Base-by-base conservation (phyloP, 73 alveolate genomes). In the Paramecium biaurelia region DNA sequence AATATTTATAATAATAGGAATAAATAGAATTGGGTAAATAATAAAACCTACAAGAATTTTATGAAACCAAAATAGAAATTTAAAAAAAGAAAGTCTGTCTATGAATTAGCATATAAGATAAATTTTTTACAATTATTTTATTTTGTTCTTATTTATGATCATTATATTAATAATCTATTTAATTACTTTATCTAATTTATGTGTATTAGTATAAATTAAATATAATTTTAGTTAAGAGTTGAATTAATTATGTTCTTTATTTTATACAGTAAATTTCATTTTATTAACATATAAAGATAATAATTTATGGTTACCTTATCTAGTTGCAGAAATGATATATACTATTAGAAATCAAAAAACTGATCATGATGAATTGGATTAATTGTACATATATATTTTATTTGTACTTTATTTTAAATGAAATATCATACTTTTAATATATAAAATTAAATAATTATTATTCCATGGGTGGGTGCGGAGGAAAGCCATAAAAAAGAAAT, bases 381-480 rank as follows among this genome's bases (percentile, higher is more conserved):
- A 0, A 47, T 47, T 47, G 0, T 47, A 47, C 21, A 18, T n/a
- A 45, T 45, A 45, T 45, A 45, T 45, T 45, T 24, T 45, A 53
- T 53, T 53, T 53, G 23, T 53, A 53, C 18, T 34, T 53, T 53
- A 0, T 7, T 53, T 53, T 53, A 0, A 63, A 26, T 30, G 5
- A 23, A 63, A 63, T 23, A 63, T 63, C 49, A 10, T 63, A 6
- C 1, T 32, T 14, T 32, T 23, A 63, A 26, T 63, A 63, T 63
- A 63, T 26, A 63, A 63, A 24, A 30, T 63, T 63, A 30, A 14
- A 26, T 63, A 63, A 63, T 63, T 63, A 15, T 58, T 38, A 58
- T 53, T 53, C 68, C 30, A 63, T 63, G 84, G 84, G 84, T 63
- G 84, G 49, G 84, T 63, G 84, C 84, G 84, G 84, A 63, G 84